Percentiles rank a stretch among this genome's conserved stretches.
Evolutionary conservation across 257 asterid species (phyloP).

Genomic region (Plantago elongata): DNA sequence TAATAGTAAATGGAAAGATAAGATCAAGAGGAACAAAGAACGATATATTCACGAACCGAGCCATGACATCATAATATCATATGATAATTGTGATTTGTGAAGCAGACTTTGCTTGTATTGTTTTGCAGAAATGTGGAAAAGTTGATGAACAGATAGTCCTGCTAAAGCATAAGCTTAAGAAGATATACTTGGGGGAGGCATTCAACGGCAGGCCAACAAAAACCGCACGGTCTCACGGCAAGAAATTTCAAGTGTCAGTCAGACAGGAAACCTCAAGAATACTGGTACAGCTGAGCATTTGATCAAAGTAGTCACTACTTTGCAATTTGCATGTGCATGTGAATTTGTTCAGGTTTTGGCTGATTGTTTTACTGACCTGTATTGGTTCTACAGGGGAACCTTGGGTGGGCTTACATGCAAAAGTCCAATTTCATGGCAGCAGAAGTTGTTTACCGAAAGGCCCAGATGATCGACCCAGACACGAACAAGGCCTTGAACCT

Average conservation of each 20-base stretch:
- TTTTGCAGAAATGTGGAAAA: conserved; percentile 76
- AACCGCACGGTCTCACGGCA: conserved; percentile 89
- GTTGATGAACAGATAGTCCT: conserved; percentile 70
- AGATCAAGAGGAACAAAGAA: no score
- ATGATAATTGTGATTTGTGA: not conserved
- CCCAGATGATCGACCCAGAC: conserved; percentile 83
- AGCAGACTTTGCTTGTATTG: not conserved
- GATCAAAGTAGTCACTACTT: not conserved
- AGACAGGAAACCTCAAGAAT: conserved; percentile 70
- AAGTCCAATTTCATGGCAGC: conserved; percentile 69
- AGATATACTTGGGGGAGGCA: conserved; percentile 70
- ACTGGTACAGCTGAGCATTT: conserved; percentile 27
- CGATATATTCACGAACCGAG: no score
- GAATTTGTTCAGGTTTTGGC: not conserved
- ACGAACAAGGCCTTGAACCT: conserved; percentile 79
- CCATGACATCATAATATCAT: no score
- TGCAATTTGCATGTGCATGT: no score
- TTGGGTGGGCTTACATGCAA: conserved; percentile 93
- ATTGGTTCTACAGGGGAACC: conserved; percentile 47
- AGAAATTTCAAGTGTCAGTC: conserved; percentile 82
- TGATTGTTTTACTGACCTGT: not conserved
- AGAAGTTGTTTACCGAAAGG: conserved; percentile 71
- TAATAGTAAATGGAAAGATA: no score
- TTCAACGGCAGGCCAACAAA: conserved; percentile 81
- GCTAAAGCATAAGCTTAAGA: conserved; percentile 70